Evolutionary conservation across 495 filamentous ascomycete species (phyloP).

Genomic region (Penicillium subrubescens): DNA sequence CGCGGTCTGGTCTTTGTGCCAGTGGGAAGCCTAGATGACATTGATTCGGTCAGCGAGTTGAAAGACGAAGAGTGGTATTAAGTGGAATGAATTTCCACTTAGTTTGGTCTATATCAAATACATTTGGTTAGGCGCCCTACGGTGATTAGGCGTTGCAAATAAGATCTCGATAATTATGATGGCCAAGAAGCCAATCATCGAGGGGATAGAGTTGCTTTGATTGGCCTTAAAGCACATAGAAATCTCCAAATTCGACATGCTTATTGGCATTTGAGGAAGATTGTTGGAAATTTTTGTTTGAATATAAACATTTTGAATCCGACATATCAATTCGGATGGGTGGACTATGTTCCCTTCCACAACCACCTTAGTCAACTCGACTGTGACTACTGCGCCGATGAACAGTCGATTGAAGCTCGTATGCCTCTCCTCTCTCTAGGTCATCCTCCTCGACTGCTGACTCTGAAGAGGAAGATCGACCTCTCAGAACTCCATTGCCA

Average conservation of each 20-base stretch:
- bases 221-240: too few relatives aligned
- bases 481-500: constrained; percentile 23
- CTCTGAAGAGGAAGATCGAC: constrained; percentile 24
- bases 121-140: too few relatives aligned
- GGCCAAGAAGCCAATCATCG: neutral
- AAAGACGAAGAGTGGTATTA: too few relatives aligned
- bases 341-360: neutral
- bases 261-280: too few relatives aligned
- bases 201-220: neutral
- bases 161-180: too few relatives aligned
- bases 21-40: too few relatives aligned
- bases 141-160: too few relatives aligned
- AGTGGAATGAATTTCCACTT: too few relatives aligned
- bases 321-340: neutral
- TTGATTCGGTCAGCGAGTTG: too few relatives aligned
- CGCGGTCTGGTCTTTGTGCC: too few relatives aligned
- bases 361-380: constrained; percentile 11
- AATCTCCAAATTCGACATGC: too few relatives aligned
- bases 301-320: neutral
- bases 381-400: constrained; percentile 37
- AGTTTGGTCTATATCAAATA: too few relatives aligned
- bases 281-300: neutral
- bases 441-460: constrained; percentile 39
- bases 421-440: constrained; percentile 43
- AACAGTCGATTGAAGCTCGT: constrained; percentile 33